Evolutionary conservation across 2,329 filamentous ascomycete genomes (phyloP).

Genomic region (Fusarium cyanostomum): DNA sequence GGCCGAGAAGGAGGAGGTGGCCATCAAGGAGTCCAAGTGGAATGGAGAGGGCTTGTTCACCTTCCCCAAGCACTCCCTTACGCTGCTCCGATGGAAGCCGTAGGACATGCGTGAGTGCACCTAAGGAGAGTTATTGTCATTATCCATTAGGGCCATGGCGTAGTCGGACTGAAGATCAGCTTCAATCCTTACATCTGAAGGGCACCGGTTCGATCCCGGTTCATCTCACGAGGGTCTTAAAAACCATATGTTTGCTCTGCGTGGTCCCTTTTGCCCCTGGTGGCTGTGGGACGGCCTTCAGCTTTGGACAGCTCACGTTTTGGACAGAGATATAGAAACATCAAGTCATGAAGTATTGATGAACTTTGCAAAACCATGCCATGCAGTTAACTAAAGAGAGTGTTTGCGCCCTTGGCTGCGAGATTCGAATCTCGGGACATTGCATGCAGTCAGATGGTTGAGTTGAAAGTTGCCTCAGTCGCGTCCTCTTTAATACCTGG

Average conservation of each 20-base stretch:
- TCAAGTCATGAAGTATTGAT: neutral
- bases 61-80: conserved; percentile 77
- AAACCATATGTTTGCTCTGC: neutral
- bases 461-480: too few relatives aligned
- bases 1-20: conserved; percentile 69
- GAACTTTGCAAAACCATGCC: neutral
- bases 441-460: too few relatives aligned
- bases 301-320: neutral
- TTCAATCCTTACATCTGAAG: conserved; percentile 1
- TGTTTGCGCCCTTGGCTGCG: too few relatives aligned
- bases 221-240: neutral
- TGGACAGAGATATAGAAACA: neutral
- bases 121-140: neutral
- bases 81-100: conserved; percentile 69
- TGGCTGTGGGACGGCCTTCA: neutral
- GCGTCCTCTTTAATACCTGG: too few relatives aligned
- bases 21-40: conserved; percentile 60
- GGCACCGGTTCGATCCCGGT: conserved; percentile 3
- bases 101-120: conserved; percentile 4
- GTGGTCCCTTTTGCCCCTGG: neutral
- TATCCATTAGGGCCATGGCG: neutral
- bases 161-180: conserved; percentile 1
- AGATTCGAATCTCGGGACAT: too few relatives aligned
- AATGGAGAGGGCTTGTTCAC: conserved; percentile 68
- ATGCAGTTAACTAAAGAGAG: too few relatives aligned